Percentiles rank a stretch among this genome's conserved stretches.
Evolutionary conservation across 495 filamentous ascomycete species (phyloP).

Genomic region (Clavariopsis aquatica): DNA sequence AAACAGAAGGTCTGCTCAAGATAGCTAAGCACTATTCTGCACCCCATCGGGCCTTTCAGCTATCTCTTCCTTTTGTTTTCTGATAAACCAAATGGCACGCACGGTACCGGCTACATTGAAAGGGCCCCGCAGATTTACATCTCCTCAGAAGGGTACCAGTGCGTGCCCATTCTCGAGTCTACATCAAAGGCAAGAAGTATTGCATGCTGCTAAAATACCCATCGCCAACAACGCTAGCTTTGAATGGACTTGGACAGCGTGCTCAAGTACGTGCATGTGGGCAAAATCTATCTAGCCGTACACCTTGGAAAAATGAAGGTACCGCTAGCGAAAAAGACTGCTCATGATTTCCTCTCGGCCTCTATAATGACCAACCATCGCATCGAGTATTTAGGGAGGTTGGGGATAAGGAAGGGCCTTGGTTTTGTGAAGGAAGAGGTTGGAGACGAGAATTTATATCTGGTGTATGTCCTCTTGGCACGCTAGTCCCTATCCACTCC

Average conservation of each 20-base stretch:
- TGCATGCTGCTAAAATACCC: neutral
- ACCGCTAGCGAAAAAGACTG: slow-evolving; percentile 75
- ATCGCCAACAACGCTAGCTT: neutral
- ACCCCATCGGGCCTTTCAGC: too few species aligned
- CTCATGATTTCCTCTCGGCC: slow-evolving; percentile 58
- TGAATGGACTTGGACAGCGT: neutral
- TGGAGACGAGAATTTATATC: neutral
- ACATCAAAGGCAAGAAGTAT: neutral
- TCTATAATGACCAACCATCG: slow-evolving; percentile 62
- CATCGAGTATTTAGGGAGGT: slow-evolving; percentile 49
- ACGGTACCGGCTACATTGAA: too few species aligned
- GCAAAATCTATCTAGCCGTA: slow-evolving; percentile 73
- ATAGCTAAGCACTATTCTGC: too few species aligned
- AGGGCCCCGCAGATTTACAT: too few species aligned
- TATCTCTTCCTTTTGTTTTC: too few species aligned
- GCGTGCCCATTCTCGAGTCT: too few species aligned
- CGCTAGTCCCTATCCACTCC: slow-evolving; percentile 21
- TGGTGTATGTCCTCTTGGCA: slow-evolving; percentile 20
- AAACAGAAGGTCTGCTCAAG: too few species aligned
- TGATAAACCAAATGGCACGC: too few species aligned
- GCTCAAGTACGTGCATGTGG: slow-evolving; percentile 50
- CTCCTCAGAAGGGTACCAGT: too few species aligned
- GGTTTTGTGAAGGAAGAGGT: neutral
- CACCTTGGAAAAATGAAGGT: slow-evolving; percentile 61
- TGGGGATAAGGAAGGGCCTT: slow-evolving; percentile 64